Percentiles rank a stretch among this genome's conserved stretches.
These are phyloP conservation scores for Viridothelium virens DNA, from an alignment of 495 filamentous ascomycete genomes.

Conservation along the genomic window DNA sequence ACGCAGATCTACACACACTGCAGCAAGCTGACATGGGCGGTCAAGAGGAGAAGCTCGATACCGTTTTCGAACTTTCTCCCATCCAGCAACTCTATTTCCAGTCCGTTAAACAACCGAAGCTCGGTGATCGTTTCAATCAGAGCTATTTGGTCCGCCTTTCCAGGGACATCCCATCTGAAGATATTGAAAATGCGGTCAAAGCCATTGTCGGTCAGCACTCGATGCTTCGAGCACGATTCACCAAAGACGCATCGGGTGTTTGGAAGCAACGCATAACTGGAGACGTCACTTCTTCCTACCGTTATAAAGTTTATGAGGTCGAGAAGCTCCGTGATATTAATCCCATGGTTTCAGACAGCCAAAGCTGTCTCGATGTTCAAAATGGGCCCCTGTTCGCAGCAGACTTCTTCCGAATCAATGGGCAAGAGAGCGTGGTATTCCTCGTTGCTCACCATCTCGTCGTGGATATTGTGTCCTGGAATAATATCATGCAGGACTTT, in stretches of 20 bases:
- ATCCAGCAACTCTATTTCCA: slow-evolving; percentile 26
- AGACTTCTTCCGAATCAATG: slow-evolving; percentile 20
- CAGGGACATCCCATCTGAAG: background rate
- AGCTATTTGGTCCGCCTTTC: slow-evolving; percentile 20
- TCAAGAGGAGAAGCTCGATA: slow-evolving; percentile 14
- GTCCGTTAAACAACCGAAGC: slow-evolving; percentile 20
- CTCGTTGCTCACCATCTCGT: slow-evolving; percentile 27
- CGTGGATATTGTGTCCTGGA: slow-evolving; percentile 27
- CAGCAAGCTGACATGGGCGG: slow-evolving; percentile 15
- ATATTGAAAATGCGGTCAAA: slow-evolving; percentile 19
- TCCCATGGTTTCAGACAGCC: slow-evolving; percentile 19
- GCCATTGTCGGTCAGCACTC: slow-evolving; percentile 24
- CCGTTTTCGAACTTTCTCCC: slow-evolving; percentile 23
- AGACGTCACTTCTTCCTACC: slow-evolving; percentile 22
- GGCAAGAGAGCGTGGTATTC: slow-evolving; percentile 17
- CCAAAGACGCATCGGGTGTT: background rate
- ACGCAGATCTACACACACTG: slow-evolving; percentile 1
- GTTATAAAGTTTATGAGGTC: slow-evolving; percentile 17
- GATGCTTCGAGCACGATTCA: slow-evolving; percentile 28
- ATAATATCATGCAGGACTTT: slow-evolving; percentile 23
- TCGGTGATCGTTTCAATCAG: slow-evolving; percentile 26
- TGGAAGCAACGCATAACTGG: slow-evolving; percentile 26
- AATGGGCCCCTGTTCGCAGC: slow-evolving; percentile 24
- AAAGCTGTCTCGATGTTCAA: slow-evolving; percentile 19
- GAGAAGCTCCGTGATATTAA: slow-evolving; percentile 12